Evolutionary conservation across 2,329 filamentous ascomycete genomes (phyloP), one percentile per base, ranked within the genome.

Genomic region (Colletotrichum sp.): DNA sequence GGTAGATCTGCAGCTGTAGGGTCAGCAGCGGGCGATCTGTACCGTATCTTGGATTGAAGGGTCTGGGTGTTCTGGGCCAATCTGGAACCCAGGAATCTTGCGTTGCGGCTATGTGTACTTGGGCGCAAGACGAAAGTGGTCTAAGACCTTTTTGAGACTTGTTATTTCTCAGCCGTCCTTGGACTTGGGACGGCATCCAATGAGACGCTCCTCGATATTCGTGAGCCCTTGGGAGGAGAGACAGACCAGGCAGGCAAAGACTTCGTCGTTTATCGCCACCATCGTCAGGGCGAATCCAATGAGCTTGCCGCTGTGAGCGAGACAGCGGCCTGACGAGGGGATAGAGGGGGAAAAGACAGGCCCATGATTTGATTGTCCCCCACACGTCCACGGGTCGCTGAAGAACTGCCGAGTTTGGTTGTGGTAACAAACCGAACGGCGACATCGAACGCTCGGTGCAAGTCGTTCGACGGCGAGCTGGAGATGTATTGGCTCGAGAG

Each of bases 1-100:
- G 68, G 57, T 59, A 62, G 32, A 30, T 32, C 24, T 48, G 68
- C 44, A 70, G 62, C 68, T 63, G 39, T 70, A 70, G 57, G 68
- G 68, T 57, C 68, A 70, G 68, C 68, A 70, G 68, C 68, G 36
- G 55, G 68, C 68, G 68, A 70, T 70, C 68, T 70, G 57, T 63
- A 70, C 57, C 57, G 18, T 55, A 70, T 70, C 68, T 70, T 63
- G 68, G 57, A 34, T 55, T 26, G 44, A 52, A 30, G 34, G 16
- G 36, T 57, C 36, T 63, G 68, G 52, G 67, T 15, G 24, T 34
- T 48, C 57, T 63, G 34, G 67, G n/a, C 67, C 68, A 34, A 52
- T 36, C 57, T 70, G 68, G 59, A 59, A n/a, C 36, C 55, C 9
- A 24, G 55, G 34, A 48, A 69, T 62, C 67, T 52, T 48, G 67